Evolutionary conservation across 225 moss, liverwort and hornwort genomes (phyloP), one percentile per base, ranked within the genome.

Genomic region (Polytrichum commune): DNA sequence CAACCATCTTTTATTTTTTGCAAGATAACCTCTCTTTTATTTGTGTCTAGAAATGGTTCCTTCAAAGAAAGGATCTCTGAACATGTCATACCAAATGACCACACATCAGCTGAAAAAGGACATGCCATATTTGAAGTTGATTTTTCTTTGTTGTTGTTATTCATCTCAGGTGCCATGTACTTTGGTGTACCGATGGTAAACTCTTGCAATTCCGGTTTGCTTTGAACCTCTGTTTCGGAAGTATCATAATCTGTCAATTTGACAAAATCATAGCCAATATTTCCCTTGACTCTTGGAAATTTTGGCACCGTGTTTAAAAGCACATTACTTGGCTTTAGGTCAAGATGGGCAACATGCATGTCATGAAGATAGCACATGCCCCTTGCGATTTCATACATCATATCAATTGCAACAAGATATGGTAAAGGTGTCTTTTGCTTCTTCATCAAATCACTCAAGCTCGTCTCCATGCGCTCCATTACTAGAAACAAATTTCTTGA

Each of bases 291-390:
- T 26, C 13, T 6, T 29, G 3, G 7, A 54, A 28, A 1, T 33
- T 0, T 22, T 6, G 16, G 2, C 19, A 27, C 16, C 0, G 57
- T 23, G 4, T 1, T 29, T 9, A 57, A 3, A 19, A 69, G 53
- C 4, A 69, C 57, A 30, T 69, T 69, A 3, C n/a, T 28, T 29
- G 69, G 69, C 29, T 69, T 69, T 56, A 69, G 29, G 19, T 69
- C 69, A 28, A 18, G 55, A 55, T 68, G 68, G 4, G 68, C 53
- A 19, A 68, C 68, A 16, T 68, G 2, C 54, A 54, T 27, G 4
- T 58, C 57, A 58, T 69, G 69, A 8, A 69, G 24, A 16, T 69
- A 69, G 8, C 57, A 56, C 57, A 58, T 69, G 16, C 69, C 69
- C 56, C 20, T 69, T 20, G 69, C 69, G 0, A 58, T 58, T 58